Conservation (phyloP, 2,329 filamentous ascomycete genomes). For the Cyphellophora attinorum region DNA sequence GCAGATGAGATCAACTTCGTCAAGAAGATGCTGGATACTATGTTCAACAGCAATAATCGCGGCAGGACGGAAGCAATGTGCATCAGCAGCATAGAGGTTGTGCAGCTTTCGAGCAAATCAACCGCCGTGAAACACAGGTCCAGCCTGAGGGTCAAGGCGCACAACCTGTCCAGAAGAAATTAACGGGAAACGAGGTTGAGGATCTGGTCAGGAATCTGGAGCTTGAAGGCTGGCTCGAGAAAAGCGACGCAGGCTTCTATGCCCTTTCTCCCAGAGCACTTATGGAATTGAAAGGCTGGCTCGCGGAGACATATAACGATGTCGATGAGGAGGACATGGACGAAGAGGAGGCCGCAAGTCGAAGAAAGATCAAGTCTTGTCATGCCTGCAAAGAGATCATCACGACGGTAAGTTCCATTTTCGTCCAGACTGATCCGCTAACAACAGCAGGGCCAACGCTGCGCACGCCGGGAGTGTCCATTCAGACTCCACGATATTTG, state of each 20-base stretch:
- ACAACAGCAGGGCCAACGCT: constrained; percentile 56
- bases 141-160: constrained; percentile 24
- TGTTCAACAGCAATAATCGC: constrained; percentile 80
- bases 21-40: constrained; percentile 75
- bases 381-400: constrained; percentile 83
- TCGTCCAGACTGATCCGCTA: background rate
- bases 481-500: constrained; percentile 71
- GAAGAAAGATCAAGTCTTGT: constrained; percentile 75
- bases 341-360: constrained; percentile 30
- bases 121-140: constrained; percentile 24
- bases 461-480: constrained; percentile 56
- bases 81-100: constrained; percentile 67
- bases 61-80: constrained; percentile 73
- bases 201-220: constrained; percentile 59
- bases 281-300: constrained; percentile 75
- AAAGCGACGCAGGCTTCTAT: constrained; percentile 63
- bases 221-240: constrained; percentile 75
- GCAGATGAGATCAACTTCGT: constrained; percentile 84
- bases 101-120: constrained; percentile 48
- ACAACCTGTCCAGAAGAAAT: constrained; percentile 26
- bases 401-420: constrained; percentile 48
- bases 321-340: constrained; percentile 48
- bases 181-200: constrained; percentile 74
- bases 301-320: constrained; percentile 86
- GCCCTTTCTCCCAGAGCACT: constrained; percentile 66